phyloP scores from a whole-genome alignment of 352 stramenopile genomes.

The Phytopythium cucurbitacearum region DNA sequence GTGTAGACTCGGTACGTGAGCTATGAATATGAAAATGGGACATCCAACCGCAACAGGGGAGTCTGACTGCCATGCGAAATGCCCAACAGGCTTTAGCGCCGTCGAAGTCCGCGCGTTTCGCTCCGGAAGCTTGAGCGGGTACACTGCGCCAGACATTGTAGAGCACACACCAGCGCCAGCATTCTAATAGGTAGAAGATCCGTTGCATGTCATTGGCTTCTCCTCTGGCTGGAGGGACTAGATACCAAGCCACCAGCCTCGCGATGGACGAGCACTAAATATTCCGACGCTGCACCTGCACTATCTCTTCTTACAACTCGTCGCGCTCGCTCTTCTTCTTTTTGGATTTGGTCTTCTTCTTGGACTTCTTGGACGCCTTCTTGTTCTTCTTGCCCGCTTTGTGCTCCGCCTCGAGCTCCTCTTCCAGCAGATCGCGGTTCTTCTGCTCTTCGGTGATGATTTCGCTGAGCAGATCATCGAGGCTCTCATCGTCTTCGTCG shows the following conservation, averaged over 20 bases:
- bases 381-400: conserved; percentile 19
- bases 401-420: conserved; percentile 33
- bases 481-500: conserved; percentile 49
- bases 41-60: background rate
- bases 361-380: conserved; percentile 33
- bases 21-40: background rate
- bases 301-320: conserved; percentile 39
- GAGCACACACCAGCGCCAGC: conserved; percentile 13
- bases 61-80: background rate
- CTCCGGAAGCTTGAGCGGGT: conserved; percentile 66
- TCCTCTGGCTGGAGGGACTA: background rate
- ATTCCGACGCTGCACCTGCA: background rate
- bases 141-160: conserved; percentile 20
- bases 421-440: conserved; percentile 47
- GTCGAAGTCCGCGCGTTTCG: conserved; percentile 51
- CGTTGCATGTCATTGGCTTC: background rate
- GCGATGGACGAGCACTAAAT: background rate
- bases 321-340: conserved; percentile 48
- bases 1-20: conserved; percentile 28
- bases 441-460: conserved; percentile 69
- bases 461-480: conserved; percentile 65
- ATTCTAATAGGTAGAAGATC: background rate
- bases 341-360: conserved; percentile 38
- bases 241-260: background rate
- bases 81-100: conserved; percentile 37